phyloP scores from a whole-genome alignment of 2,329 filamentous ascomycete species.

The Neocucurbitaria cava region DNA sequence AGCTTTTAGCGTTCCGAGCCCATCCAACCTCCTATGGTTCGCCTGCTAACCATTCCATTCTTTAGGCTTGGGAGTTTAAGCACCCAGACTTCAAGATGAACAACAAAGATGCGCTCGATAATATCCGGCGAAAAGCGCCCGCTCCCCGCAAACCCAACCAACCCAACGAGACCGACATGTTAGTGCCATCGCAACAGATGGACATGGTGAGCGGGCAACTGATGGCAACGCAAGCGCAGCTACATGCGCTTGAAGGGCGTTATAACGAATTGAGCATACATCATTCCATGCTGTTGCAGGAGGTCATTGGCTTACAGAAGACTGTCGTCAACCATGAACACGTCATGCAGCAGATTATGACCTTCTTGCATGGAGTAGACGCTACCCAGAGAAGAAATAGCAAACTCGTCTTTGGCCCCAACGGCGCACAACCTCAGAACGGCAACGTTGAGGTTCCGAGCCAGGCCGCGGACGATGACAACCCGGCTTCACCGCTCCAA shows the following conservation, averaged over 20 bases:
- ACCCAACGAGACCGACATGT: constrained; percentile 67
- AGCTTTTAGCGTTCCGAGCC: neutral
- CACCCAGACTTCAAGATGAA: constrained; percentile 96
- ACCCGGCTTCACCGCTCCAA: constrained; percentile 71
- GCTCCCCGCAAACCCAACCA: constrained; percentile 76
- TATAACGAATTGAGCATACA: constrained; percentile 78
- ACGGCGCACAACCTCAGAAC: constrained; percentile 48
- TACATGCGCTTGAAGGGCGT: constrained; percentile 84
- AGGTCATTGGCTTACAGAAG: constrained; percentile 70
- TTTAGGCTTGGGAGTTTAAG: constrained; percentile 91
- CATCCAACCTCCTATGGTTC: neutral
- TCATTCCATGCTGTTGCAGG: constrained; percentile 69
- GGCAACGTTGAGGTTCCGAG: constrained; percentile 53
- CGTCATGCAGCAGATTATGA: constrained; percentile 75
- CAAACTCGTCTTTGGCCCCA: constrained; percentile 51
- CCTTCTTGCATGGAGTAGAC: constrained; percentile 69
- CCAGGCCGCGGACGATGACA: constrained; percentile 63
- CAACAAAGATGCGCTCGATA: constrained; percentile 95
- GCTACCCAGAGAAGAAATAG: constrained; percentile 69
- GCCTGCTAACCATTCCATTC: constrained; percentile 18
- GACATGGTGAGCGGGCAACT: constrained; percentile 88
- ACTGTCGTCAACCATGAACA: constrained; percentile 76
- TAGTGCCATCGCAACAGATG: constrained; percentile 84
- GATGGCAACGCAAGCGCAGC: constrained; percentile 88
- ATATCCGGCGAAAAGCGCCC: constrained; percentile 93